These are phyloP conservation scores for Hyaloscypha finlandica DNA, from an alignment of 495 filamentous ascomycete genomes.

Conservation along the genomic window DNA sequence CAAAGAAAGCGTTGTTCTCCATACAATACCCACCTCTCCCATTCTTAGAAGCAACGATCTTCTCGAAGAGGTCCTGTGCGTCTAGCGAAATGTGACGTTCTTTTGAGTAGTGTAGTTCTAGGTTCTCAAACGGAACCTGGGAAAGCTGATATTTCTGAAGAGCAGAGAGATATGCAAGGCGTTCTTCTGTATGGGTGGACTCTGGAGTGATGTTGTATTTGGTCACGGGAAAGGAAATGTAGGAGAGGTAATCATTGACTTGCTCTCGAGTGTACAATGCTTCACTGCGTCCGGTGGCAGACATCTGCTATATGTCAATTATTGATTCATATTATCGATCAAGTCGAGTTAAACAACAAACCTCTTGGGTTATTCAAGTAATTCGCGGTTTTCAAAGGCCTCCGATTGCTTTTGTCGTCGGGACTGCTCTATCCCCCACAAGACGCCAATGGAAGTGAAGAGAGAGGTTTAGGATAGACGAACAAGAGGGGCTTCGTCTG, in stretches of 20 bases:
- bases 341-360: no score
- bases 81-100: constrained; percentile 54
- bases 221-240: constrained; percentile 14
- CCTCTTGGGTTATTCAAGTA: not conserved
- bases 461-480: not conserved
- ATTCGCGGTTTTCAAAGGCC: not conserved
- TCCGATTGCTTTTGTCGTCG: no score
- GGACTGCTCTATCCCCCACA: not conserved
- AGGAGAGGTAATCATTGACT: constrained; percentile 3
- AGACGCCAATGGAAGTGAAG: not conserved
- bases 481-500: not conserved
- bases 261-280: constrained; percentile 1
- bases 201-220: not conserved
- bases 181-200: constrained; percentile 6
- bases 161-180: constrained; percentile 36
- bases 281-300: not conserved
- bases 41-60: constrained; percentile 55
- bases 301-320: not conserved
- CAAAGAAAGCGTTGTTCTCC: constrained; percentile 70
- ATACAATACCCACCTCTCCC: constrained; percentile 75
- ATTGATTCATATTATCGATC: not conserved
- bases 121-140: constrained; percentile 70
- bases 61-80: constrained; percentile 57
- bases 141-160: constrained; percentile 55
- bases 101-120: constrained; percentile 50